Conservation (phyloP, 139 green algal species). For the Haematococcus sp. region DNA sequence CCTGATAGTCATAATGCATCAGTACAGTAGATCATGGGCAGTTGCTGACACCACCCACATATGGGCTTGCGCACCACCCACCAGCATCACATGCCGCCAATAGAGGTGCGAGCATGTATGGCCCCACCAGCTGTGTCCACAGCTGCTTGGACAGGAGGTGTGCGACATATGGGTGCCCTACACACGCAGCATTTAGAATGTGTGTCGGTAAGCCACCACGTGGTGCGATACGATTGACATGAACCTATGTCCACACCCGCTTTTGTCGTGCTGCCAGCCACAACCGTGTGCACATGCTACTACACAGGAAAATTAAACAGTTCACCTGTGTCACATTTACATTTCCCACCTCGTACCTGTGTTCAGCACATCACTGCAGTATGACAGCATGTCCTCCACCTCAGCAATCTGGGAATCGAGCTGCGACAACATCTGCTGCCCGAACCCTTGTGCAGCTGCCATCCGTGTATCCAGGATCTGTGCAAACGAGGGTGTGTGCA, state of each 20-base stretch:
- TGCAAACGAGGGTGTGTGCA: background rate
- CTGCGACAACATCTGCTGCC: conserved; percentile 27
- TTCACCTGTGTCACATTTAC: too few species aligned
- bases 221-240: too few species aligned
- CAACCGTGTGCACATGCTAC: too few species aligned
- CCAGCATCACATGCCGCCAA: conserved; percentile 13
- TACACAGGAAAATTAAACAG: too few species aligned
- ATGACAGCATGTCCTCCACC: conserved; percentile 91
- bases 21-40: background rate
- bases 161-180: conserved; percentile 30
- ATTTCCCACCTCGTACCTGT: conserved; percentile 45
- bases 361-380: conserved; percentile 87
- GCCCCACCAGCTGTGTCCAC: conserved; percentile 59
- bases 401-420: conserved; percentile 86
- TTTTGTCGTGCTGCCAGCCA: too few species aligned
- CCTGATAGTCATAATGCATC: too few species aligned
- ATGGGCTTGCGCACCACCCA: background rate
- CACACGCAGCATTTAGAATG: background rate
- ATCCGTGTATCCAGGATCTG: conserved; percentile 41
- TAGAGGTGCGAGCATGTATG: conserved; percentile 66
- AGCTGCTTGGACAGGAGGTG: conserved; percentile 52
- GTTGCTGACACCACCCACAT: too few species aligned
- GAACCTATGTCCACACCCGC: too few species aligned
- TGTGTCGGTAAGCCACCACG: too few species aligned
- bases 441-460: conserved; percentile 32